These are phyloP conservation scores for Globisporangium abappressorium DNA, from an alignment of 352 stramenopile species.

Conservation along the genomic window DNA sequence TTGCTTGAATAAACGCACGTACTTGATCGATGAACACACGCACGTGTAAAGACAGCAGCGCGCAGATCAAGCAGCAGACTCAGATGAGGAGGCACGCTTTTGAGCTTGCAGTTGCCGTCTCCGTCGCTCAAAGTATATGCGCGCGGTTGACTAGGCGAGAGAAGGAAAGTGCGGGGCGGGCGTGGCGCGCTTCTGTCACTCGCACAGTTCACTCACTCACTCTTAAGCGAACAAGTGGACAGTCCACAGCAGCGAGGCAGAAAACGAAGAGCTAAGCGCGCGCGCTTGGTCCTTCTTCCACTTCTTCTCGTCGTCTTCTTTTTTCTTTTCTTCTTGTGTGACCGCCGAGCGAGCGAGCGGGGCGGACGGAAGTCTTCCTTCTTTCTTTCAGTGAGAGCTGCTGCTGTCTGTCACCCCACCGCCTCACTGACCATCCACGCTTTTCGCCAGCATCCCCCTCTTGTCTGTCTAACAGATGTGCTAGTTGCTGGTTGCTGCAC, in stretches of 20 bases:
- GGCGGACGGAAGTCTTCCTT: neutral
- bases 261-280: neutral
- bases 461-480: neutral
- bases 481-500: too few species aligned
- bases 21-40: neutral
- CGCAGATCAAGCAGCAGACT: neutral
- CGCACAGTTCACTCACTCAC: neutral
- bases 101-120: neutral
- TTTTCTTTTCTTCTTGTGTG: conserved; percentile 1
- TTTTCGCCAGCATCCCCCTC: neutral
- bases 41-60: neutral
- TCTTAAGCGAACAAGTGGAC: neutral
- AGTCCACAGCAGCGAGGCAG: neutral
- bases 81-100: neutral
- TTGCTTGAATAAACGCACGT: neutral
- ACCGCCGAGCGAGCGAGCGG: neutral
- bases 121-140: neutral
- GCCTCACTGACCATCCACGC: neutral
- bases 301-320: neutral
- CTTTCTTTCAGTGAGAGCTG: neutral
- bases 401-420: neutral
- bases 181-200: neutral
- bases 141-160: neutral
- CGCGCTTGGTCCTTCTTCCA: neutral
- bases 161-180: neutral